Evolutionary conservation across 257 asterid species (phyloP).

Genomic region (Jasminum sambac): DNA sequence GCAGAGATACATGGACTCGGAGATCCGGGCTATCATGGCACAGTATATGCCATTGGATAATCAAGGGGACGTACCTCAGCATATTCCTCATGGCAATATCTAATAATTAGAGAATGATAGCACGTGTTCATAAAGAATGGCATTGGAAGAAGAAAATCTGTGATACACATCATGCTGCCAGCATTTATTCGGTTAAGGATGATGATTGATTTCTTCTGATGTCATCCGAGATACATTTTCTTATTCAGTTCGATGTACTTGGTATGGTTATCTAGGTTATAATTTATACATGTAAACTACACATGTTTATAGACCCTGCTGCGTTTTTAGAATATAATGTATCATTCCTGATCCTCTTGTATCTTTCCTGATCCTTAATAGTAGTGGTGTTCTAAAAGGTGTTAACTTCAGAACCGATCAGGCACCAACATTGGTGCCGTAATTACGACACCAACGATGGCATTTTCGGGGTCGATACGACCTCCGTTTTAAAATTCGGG

Average conservation of each 20-base stretch:
- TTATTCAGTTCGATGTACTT: neutral
- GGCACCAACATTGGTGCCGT: no score
- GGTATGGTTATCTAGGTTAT: neutral
- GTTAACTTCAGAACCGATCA: no score
- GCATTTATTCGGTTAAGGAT: slow-evolving; percentile 23
- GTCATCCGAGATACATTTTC: neutral
- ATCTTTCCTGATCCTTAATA: no score
- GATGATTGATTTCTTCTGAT: neutral
- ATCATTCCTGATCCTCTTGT: no score
- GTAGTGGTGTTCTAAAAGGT: no score
- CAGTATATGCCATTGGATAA: slow-evolving; percentile 95
- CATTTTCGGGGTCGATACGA: no score
- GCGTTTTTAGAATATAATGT: neutral
- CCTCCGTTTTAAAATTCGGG: no score
- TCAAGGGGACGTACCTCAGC: slow-evolving; percentile 71
- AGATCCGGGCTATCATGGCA: slow-evolving; percentile 96
- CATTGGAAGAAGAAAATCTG: neutral
- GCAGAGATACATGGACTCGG: slow-evolving; percentile 97
- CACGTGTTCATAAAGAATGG: neutral
- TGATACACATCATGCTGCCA: slow-evolving; percentile 11
- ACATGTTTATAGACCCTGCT: neutral
- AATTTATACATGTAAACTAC: neutral
- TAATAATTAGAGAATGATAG: slow-evolving; percentile 24
- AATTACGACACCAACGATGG: no score
- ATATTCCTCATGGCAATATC: slow-evolving; percentile 41